These are phyloP conservation scores for Talaromyces marneffei DNA, from an alignment of 2,329 filamentous ascomycete genomes.

Conservation along the genomic window DNA sequence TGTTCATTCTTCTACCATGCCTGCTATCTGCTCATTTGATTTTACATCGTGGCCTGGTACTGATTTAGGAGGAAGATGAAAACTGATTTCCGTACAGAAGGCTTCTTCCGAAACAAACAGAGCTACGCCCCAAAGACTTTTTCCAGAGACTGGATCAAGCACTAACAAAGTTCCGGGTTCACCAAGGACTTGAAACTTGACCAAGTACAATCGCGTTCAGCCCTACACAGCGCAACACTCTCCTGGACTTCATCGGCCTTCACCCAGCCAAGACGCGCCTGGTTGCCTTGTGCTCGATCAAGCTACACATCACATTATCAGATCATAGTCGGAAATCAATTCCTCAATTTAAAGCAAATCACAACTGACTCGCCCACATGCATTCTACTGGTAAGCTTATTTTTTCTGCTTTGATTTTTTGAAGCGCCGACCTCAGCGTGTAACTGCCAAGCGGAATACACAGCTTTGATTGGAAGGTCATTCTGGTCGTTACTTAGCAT, in stretches of 20 bases:
- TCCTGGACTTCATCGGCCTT: neutral
- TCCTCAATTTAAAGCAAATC: neutral
- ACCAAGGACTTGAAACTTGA: neutral
- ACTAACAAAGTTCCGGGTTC: neutral
- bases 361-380: neutral
- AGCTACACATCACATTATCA: neutral
- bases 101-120: neutral
- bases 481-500: constrained; percentile 9
- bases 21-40: neutral
- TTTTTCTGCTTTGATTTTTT: neutral
- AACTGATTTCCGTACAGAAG: neutral
- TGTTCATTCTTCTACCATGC: neutral
- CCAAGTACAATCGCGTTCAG: neutral
- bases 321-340: neutral
- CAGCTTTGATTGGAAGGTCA: constrained; percentile 13
- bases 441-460: neutral
- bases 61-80: too few relatives aligned
- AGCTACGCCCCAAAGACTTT: neutral
- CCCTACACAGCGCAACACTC: neutral
- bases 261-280: neutral
- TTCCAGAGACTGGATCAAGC: neutral
- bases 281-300: neutral
- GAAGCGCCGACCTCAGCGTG: neutral
- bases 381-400: constrained; percentile 11
- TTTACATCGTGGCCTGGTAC: neutral